Evolutionary conservation across 768 basidiomycete species (phyloP), one percentile per base, ranked within the genome.

Genomic region (Agaricus bisporus): DNA sequence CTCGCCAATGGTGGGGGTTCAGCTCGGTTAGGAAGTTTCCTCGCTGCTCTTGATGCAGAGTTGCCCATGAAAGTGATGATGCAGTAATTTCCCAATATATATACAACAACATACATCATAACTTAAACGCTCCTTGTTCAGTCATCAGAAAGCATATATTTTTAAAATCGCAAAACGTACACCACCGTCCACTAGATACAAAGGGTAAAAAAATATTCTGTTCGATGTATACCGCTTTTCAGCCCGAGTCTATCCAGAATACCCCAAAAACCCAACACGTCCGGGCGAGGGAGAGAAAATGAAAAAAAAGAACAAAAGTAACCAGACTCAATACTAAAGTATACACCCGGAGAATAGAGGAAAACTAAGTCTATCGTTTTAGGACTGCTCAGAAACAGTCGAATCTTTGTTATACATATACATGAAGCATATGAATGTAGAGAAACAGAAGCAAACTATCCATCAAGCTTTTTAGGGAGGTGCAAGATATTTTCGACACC

Each of bases 1-100:
- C 78, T 76, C 8, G 78, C 71, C 79, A 77, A 77, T n/a, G 73
- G 59, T 26, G 78, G 71, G 5, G 70, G 67, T 51, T 73, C 70
- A 36, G 66, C 55, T 35, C 69, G 69, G 48, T 69, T 81, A 10
- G 85, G 81, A 17, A 86, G 71, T 59, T 68, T 78, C 25, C 82
- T 76, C 1, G 71, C 69, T 55, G 75, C 73, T 68, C 84, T 90
- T 6, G 87, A 90, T 26, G 81, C 62, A 15, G 74, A 68, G 46
- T 69, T 71, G 10, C 87, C 87, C 87, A 89, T 88, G 35, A 48
- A 55, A 22, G 28, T 4, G 11, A 32, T 32, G 32, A 32, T 11
- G 32, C 32, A 6, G 11, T 8, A 32, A 22, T 22, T 22, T 22
- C 22, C 22, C 22, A 22, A 22, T 22, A 22, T 22, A 4, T 22